Conservation (phyloP, 805 yeast genomes). For the Candida dajiaensis region DNA sequence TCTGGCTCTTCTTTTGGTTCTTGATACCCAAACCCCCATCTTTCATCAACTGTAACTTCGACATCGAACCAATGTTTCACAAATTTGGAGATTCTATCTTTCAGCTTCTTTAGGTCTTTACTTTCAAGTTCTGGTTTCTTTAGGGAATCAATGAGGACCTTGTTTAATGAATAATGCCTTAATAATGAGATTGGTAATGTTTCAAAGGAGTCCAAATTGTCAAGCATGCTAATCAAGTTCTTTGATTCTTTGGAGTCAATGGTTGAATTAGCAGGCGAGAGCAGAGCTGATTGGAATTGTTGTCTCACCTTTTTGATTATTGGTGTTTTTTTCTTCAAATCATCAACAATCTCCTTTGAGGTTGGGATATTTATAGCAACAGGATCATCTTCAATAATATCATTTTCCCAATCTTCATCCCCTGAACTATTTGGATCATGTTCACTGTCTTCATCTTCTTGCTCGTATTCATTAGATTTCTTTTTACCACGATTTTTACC, state of each 20-base stretch:
- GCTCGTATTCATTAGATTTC: constrained; percentile 1
- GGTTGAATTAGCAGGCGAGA: constrained; percentile 10
- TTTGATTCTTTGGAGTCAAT: constrained; percentile 9
- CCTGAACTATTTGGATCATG: constrained; percentile 20
- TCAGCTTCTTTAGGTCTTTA: constrained; percentile 12
- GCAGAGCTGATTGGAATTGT: constrained; percentile 18
- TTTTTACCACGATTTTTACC: constrained; percentile 8
- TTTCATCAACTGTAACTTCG: constrained; percentile 25
- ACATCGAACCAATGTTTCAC: constrained; percentile 24
- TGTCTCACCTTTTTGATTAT: constrained; percentile 25
- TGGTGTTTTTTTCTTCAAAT: constrained; percentile 15
- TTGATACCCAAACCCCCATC: constrained; percentile 17
- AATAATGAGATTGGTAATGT: constrained; percentile 26
- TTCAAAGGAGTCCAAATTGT: constrained; percentile 17
- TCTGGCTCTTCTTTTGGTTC: constrained; percentile 7
- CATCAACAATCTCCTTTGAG: constrained; percentile 9
- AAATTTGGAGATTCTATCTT: constrained; percentile 11
- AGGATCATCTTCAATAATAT: constrained; percentile 12
- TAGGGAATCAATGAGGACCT: constrained; percentile 27
- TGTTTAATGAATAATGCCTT: constrained; percentile 26
- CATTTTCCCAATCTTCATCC: constrained; percentile 24
- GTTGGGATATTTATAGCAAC: constrained; percentile 15
- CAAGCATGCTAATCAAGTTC: constrained; percentile 19
- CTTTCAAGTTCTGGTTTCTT: constrained; percentile 29
- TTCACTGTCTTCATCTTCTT: constrained; percentile 7